phyloP scores from a whole-genome alignment of 176 grass and related monocot species.

The Guadua angustifolia region DNA sequence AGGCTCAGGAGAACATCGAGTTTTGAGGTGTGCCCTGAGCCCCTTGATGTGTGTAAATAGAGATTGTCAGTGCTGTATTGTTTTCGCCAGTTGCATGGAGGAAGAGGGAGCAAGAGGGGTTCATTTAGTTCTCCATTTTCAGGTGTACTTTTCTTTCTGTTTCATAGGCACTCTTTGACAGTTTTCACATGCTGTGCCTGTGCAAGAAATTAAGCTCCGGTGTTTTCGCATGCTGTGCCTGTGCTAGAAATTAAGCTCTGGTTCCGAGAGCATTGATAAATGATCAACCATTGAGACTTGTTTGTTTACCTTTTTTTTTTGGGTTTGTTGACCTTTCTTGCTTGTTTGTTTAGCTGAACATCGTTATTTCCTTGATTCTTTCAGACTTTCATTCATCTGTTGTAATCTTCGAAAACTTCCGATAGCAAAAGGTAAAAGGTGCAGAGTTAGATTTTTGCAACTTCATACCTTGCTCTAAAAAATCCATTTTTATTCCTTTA shows the following conservation, averaged over 20 bases:
- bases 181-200: background rate
- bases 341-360: background rate
- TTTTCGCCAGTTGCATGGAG: conserved; percentile 18
- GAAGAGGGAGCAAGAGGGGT: conserved; percentile 62
- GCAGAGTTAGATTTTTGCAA: background rate
- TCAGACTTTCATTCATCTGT: background rate
- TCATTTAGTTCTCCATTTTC: conserved; percentile 16
- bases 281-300: background rate
- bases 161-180: background rate
- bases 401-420: background rate
- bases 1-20: conserved; percentile 18
- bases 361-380: background rate
- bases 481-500: background rate
- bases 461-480: background rate
- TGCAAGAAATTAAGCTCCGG: conserved; percentile 3
- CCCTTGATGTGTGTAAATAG: conserved; percentile 47
- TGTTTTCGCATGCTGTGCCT: background rate
- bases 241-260: background rate
- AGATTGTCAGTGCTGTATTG: conserved; percentile 4
- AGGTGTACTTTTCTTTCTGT: conserved; percentile 1
- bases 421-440: background rate
- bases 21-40: conserved; percentile 38
- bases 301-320: background rate
- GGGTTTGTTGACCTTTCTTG: background rate
- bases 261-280: background rate